These are phyloP conservation scores for Auxenochlorella protothecoides DNA, from an alignment of 139 green algal genomes.

Conservation along the genomic window DNA sequence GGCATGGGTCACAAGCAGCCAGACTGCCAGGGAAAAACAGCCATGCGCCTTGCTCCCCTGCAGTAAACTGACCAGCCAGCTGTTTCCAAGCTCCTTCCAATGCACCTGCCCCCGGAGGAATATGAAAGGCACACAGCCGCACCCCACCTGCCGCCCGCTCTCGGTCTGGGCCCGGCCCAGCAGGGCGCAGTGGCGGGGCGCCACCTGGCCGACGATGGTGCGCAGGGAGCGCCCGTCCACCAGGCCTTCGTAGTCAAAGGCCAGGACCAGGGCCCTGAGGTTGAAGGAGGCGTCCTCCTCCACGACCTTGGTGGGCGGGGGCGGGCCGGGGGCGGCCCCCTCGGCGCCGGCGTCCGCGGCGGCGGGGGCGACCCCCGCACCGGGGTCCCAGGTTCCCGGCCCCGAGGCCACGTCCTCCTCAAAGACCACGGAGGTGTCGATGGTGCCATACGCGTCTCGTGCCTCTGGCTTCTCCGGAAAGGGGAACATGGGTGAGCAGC, in stretches of 20 bases:
- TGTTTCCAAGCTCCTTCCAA: not conserved
- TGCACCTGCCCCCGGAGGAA: not conserved
- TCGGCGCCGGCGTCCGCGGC: slow-evolving; percentile 8
- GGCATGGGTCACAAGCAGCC: too few species aligned
- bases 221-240: slow-evolving; percentile 45
- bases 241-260: slow-evolving; percentile 50
- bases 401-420: slow-evolving; percentile 8
- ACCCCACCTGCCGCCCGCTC: not conserved
- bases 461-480: slow-evolving; percentile 45
- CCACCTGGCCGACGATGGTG: slow-evolving; percentile 48
- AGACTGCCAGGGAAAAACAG: not conserved
- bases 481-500: slow-evolving; percentile 66
- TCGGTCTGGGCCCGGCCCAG: slow-evolving; percentile 23
- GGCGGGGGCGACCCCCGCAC: slow-evolving; percentile 3
- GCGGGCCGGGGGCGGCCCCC: slow-evolving; percentile 3
- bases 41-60: too few species aligned
- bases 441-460: slow-evolving; percentile 64
- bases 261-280: slow-evolving; percentile 37
- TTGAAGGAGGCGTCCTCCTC: slow-evolving; percentile 18
- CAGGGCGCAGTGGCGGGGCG: slow-evolving; percentile 43
- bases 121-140: not conserved
- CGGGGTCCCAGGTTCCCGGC: slow-evolving; percentile 26
- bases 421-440: slow-evolving; percentile 41
- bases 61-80: too few species aligned
- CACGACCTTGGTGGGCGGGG: slow-evolving; percentile 55